Evolutionary conservation across 1,139 yeast species (phyloP).

Genomic region (Zygosaccharomyces pseudobailii): DNA sequence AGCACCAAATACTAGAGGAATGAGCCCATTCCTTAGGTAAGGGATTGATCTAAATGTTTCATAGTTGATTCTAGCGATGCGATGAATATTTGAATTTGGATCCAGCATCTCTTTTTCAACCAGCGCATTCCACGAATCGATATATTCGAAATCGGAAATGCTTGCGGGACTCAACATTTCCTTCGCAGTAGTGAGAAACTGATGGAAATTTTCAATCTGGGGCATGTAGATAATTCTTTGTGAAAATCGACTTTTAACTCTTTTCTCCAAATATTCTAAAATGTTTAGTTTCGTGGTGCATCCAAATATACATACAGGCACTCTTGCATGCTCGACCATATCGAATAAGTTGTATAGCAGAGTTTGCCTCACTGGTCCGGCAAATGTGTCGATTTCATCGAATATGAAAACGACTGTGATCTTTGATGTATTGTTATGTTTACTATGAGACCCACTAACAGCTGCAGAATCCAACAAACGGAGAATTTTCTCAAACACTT

Average conservation of each 20-base stretch:
- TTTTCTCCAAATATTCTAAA: constrained; percentile 77
- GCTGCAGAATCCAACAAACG: constrained; percentile 41
- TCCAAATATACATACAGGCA: constrained; percentile 82
- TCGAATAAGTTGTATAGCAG: constrained; percentile 84
- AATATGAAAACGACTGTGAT: constrained; percentile 70
- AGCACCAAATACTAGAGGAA: constrained; percentile 38
- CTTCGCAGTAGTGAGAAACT: constrained; percentile 38
- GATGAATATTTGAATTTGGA: constrained; percentile 34
- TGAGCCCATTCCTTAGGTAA: constrained; percentile 49
- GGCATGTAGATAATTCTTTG: constrained; percentile 65
- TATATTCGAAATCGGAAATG: constrained; percentile 11
- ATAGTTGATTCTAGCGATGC: constrained; percentile 43
- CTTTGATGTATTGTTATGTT: constrained; percentile 21
- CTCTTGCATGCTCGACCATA: constrained; percentile 64
- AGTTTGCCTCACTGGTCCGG: constrained; percentile 70
- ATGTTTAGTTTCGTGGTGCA: constrained; percentile 69
- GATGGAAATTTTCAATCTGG: constrained; percentile 44
- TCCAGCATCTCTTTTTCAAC: constrained; percentile 36
- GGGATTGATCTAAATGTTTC: constrained; percentile 58
- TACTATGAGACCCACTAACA: constrained; percentile 16
- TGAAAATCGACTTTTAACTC: constrained; percentile 86
- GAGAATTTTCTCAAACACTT: constrained; percentile 48
- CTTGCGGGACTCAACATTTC: constrained; percentile 31
- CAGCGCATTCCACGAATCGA: constrained; percentile 48
- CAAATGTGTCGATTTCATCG: constrained; percentile 81